These are phyloP conservation scores for Tetratostichococcus sp. DNA, from an alignment of 139 green algal species.

Conservation along the genomic window DNA sequence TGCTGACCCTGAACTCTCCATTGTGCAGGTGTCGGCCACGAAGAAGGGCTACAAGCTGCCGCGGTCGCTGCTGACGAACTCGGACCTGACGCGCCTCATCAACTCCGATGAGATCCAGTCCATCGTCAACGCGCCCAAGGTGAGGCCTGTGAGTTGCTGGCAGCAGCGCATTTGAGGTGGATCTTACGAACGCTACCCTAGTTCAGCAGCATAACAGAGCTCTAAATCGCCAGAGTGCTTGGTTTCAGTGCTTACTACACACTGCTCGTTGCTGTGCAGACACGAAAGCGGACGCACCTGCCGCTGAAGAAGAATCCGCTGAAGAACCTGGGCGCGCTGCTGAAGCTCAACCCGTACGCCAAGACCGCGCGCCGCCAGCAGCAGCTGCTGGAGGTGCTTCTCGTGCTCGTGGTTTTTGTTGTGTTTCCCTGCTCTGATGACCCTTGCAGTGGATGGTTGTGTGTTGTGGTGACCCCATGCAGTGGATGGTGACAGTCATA, in stretches of 20 bases:
- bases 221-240: no score
- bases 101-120: slow-evolving; percentile 96
- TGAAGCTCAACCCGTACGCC: slow-evolving; percentile 98
- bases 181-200: neutral
- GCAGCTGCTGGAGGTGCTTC: slow-evolving; percentile 56
- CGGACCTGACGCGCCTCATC: slow-evolving; percentile 93
- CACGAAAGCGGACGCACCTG: slow-evolving; percentile 13
- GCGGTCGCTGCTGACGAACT: slow-evolving; percentile 82
- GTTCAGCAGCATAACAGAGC: no score
- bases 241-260: no score
- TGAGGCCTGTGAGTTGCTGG: neutral
- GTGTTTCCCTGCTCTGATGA: neutral
- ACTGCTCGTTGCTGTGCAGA: neutral
- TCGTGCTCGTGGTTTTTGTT: neutral
- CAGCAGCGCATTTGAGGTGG: neutral
- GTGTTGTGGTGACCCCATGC: no score
- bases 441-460: no score
- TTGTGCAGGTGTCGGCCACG: slow-evolving; percentile 45
- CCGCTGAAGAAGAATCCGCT: slow-evolving; percentile 98
- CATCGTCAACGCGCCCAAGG: slow-evolving; percentile 64
- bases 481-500: no score
- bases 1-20: no score
- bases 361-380: slow-evolving; percentile 57
- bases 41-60: slow-evolving; percentile 96
- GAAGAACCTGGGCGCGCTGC: slow-evolving; percentile 91